Base-by-base conservation (phyloP, 257 asterid genomes). In the Gentiana straminea region DNA sequence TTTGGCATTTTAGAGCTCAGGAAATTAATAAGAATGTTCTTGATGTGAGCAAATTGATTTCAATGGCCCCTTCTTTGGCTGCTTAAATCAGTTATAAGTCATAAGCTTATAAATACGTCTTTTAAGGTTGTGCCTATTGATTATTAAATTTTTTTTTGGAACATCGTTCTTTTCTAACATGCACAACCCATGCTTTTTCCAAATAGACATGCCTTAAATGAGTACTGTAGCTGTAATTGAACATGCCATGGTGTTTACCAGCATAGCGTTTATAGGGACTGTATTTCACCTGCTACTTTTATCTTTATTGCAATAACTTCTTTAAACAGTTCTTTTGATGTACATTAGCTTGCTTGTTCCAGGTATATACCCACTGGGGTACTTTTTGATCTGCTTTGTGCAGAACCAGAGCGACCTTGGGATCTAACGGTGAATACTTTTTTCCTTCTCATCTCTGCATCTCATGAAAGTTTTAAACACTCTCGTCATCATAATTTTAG, bases 361-460 rank as follows among this genome's bases (percentile, higher is more conserved):
- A 87, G 98, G 98, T 80, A 87, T 69, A 70, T 85, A 57, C 98
- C 97, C 43, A 87, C 90, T 3, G 98, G 98, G 63, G 94, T 84
- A 34, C 94, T 91, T 37, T 91, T 79, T 75, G 98, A 91, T 73
- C 93, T 91, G 77, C 90, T 91, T 59, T 91, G 97, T 63, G 86
- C 90, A 12, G 97, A 87, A 64, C 95, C 94, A 53, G 95, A 92
- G 79, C 81, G 95, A 64, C 98, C 98, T 49, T 92, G 97, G 98
- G 81, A 92, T 81, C 76, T 92, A 64, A 92, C 83, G 59, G 96
- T 86, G 82, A 35, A 72, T 15, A 34, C 37, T 39, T 71, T 45
- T 41, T 58, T 24, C 24, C 24, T 24, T 24, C 24, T 24, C 24
- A 24, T 24, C 24, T 24, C 24, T 24, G 24, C 24, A 41, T 41